Evolutionary conservation across 1,139 yeast species (phyloP).

Genomic region (Suzukiozyma palmioleophila): DNA sequence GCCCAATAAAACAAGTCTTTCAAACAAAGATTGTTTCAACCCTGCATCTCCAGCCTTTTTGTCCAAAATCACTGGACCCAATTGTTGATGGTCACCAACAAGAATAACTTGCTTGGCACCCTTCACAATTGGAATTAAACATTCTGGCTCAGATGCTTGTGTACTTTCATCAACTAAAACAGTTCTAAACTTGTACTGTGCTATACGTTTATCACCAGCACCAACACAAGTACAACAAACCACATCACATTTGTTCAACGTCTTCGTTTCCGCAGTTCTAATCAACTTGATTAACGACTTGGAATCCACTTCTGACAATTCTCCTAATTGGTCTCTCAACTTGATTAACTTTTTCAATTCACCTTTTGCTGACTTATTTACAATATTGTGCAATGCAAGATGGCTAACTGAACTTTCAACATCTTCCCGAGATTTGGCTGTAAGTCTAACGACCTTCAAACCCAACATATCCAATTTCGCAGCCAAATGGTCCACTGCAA

Average conservation of each 20-base stretch:
- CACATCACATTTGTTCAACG: slow-evolving; percentile 65
- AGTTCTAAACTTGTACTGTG: slow-evolving; percentile 55
- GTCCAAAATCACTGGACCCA: slow-evolving; percentile 86
- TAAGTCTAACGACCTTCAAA: slow-evolving; percentile 68
- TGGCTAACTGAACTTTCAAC: slow-evolving; percentile 59
- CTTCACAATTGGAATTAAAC: slow-evolving; percentile 79
- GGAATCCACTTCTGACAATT: slow-evolving; percentile 55
- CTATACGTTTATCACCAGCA: slow-evolving; percentile 72
- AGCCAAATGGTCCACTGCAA: slow-evolving; percentile 91
- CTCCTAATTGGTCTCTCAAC: slow-evolving; percentile 66
- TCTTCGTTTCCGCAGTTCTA: slow-evolving; percentile 43
- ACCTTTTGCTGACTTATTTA: slow-evolving; percentile 44
- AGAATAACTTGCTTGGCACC: slow-evolving; percentile 87
- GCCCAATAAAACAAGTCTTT: slow-evolving; percentile 78
- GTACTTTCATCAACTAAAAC: slow-evolving; percentile 91
- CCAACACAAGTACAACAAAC: slow-evolving; percentile 92
- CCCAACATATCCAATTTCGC: slow-evolving; percentile 64
- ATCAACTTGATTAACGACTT: slow-evolving; percentile 36
- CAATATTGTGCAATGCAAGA: slow-evolving; percentile 50
- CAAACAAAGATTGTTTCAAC: slow-evolving; percentile 77
- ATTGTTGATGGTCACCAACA: slow-evolving; percentile 94
- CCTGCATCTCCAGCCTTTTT: slow-evolving; percentile 84
- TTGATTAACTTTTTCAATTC: slow-evolving; percentile 55
- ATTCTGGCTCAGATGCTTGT: slow-evolving; percentile 91
- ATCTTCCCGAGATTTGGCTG: slow-evolving; percentile 78